A percentile compares a stretch with the other conserved stretches of the same genome.
Conservation (phyloP, 1,284 basidiomycete genomes). For the Ceratobasidium sp. region DNA sequence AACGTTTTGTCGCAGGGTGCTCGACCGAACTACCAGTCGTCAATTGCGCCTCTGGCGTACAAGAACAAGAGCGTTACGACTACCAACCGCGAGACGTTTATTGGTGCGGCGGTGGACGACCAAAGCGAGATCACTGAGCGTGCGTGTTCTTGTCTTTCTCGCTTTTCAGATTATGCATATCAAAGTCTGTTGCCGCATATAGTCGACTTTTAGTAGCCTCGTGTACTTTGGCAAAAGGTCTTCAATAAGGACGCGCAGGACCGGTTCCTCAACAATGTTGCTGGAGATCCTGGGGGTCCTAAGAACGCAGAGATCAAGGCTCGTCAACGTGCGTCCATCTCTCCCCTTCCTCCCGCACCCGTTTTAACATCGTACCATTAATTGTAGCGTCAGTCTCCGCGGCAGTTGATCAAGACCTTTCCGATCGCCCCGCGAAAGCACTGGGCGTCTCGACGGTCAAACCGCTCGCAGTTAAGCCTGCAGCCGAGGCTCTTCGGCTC, state of each 20-base stretch:
- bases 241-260: slow-evolving; percentile 74
- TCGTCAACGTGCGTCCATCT: slow-evolving; percentile 68
- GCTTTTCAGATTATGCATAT: too few species aligned
- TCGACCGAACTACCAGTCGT: slow-evolving; percentile 88
- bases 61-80: slow-evolving; percentile 57
- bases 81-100: slow-evolving; percentile 76
- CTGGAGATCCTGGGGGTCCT: slow-evolving; percentile 74
- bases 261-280: slow-evolving; percentile 80
- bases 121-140: slow-evolving; percentile 82
- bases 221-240: slow-evolving; percentile 80
- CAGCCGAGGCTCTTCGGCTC: slow-evolving; percentile 67
- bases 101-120: slow-evolving; percentile 77
- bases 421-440: slow-evolving; percentile 77
- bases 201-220: slow-evolving; percentile 93
- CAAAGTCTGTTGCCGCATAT: slow-evolving; percentile 36
- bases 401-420: slow-evolving; percentile 75
- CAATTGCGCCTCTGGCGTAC: slow-evolving; percentile 71
- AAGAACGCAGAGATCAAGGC: slow-evolving; percentile 73
- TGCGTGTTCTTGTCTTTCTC: slow-evolving; percentile 57
- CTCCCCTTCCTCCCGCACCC: neutral
- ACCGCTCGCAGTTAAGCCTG: slow-evolving; percentile 73
- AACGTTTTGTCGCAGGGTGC: slow-evolving; percentile 81
- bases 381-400: slow-evolving; percentile 79
- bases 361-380: neutral
- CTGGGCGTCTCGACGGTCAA: slow-evolving; percentile 68